phyloP scores from a whole-genome alignment of 208 protist genomes.

The Wallacemonas sp. region DNA sequence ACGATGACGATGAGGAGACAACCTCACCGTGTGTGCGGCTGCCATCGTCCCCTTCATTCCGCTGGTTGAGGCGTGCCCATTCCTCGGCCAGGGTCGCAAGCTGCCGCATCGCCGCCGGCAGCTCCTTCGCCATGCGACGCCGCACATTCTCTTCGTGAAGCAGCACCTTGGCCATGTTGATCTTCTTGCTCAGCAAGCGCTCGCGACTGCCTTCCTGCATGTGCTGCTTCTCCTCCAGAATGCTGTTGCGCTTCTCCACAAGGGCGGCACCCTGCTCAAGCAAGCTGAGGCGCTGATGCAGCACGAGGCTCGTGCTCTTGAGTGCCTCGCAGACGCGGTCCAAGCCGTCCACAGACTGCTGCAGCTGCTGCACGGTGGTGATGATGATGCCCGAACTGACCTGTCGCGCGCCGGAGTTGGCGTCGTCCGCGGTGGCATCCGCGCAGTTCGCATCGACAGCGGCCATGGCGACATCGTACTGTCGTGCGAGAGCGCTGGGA shows the following conservation, averaged over 20 bases:
- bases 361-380: conserved; percentile 29
- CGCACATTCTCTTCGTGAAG: conserved; percentile 74
- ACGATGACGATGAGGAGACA: neutral
- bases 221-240: conserved; percentile 48
- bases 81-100: conserved; percentile 35
- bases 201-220: conserved; percentile 58
- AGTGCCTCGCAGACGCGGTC: neutral
- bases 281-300: conserved; percentile 40
- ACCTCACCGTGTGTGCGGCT: too few relatives aligned
- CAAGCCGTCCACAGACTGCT: conserved; percentile 28
- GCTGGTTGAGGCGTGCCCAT: conserved; percentile 46
- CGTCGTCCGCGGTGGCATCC: neutral
- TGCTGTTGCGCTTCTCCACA: conserved; percentile 32
- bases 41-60: too few relatives aligned
- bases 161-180: conserved; percentile 87
- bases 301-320: neutral
- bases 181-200: conserved; percentile 71
- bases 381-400: conserved; percentile 17
- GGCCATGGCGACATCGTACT: conserved; percentile 10
- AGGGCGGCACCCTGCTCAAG: conserved; percentile 44
- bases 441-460: neutral
- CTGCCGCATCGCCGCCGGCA: conserved; percentile 55
- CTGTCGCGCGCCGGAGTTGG: neutral
- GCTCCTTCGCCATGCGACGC: conserved; percentile 55
- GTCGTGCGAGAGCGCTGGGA: neutral